Base-by-base conservation (phyloP, 257 asterid genomes). In the Cruciata laevipes region DNA sequence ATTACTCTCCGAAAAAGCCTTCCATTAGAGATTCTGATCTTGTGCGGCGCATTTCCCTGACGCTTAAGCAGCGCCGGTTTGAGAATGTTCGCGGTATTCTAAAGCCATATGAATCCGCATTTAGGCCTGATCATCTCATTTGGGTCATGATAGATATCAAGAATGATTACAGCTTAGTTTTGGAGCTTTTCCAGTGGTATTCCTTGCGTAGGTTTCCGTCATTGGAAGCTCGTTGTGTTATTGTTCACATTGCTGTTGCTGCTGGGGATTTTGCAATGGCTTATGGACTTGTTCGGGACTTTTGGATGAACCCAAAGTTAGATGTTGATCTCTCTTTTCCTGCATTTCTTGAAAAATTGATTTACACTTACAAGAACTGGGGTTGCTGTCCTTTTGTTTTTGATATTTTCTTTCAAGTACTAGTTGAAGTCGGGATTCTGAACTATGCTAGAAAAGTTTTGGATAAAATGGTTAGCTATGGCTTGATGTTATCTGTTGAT, bases 301-400 rank as follows among this genome's bases (percentile, higher is more conserved):
- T 82, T 75, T 83, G 84, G 89, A 66, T 79, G 59, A 85, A 79
- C 69, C 74, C 83, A 59, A 49, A 71, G 38, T 13, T 71, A 69
- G 84, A 83, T 69, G 79, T 73, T 64, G 65, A 76, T 71, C 66
- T 70, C 63, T 73, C 75, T 1, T 80, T 83, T 82, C 68, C 83
- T 44, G 85, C 71, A 70, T 77, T 86, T 77, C 84, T 86, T 38
- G 97, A 88, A 71, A 93, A 85, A 74, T 72, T 93, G 49, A 85
- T 86, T 68, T 86, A 90, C 82, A 90, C 96, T 18, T 88, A 84
- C 67, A 93, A 88, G 79, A 90, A 83, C 66, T 93, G 99, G 97
- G 95, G 99, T 74, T 82, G 88, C 44, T 77, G 80, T 74, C 97
- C 96, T 32, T 69, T 67, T 69, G 95, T 88, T 6, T 93, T 93